Evolutionary conservation across 139 green algal species (phyloP).

Genomic region (Chlorella vulgaris): DNA sequence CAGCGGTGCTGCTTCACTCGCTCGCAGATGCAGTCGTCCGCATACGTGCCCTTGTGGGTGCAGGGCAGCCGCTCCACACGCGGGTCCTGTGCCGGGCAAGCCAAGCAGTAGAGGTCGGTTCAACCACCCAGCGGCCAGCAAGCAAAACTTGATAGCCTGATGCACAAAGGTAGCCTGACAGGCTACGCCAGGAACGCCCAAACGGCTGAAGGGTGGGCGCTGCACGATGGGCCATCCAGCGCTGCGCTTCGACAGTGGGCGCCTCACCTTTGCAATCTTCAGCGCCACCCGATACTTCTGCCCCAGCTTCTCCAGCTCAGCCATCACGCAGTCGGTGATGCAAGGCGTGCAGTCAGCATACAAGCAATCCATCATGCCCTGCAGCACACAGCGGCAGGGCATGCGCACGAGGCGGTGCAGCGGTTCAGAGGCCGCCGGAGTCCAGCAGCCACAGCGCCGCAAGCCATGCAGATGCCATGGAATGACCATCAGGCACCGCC

Average conservation of each 20-base stretch:
- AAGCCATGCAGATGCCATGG: too few relatives aligned
- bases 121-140: too few relatives aligned
- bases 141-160: too few relatives aligned
- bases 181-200: too few relatives aligned
- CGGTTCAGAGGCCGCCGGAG: too few relatives aligned
- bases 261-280: conserved; percentile 92
- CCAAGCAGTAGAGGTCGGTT: not conserved
- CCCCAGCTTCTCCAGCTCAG: conserved; percentile 99
- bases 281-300: conserved; percentile 98
- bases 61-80: conserved; percentile 92
- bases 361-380: conserved; percentile 99
- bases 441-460: too few relatives aligned
- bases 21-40: conserved; percentile 98
- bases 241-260: too few relatives aligned
- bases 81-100: conserved; percentile 71
- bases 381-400: not conserved
- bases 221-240: too few relatives aligned
- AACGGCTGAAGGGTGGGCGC: too few relatives aligned
- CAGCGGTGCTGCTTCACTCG: conserved; percentile 94
- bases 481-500: too few relatives aligned
- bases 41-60: conserved; percentile 97
- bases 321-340: conserved; percentile 98
- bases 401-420: not conserved
- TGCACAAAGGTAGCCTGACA: too few relatives aligned
- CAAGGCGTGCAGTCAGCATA: conserved; percentile 98